Percentiles rank a stretch among this genome's conserved stretches.
These are phyloP conservation scores for Lactifluus pinguis DNA, from an alignment of 768 basidiomycete genomes.

Conservation along the genomic window DNA sequence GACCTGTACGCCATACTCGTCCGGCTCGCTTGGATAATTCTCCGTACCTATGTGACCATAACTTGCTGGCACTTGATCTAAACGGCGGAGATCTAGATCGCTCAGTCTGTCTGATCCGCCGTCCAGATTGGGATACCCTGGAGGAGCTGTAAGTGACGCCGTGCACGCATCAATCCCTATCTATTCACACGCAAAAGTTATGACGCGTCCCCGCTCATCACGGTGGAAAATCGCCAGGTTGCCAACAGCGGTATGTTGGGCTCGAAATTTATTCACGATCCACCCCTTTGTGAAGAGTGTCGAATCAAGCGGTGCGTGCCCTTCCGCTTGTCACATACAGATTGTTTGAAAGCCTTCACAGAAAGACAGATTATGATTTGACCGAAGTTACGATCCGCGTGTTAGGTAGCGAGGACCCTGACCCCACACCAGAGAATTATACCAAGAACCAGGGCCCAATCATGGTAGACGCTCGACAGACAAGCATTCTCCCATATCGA, in stretches of 20 bases:
- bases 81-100: slow-evolving; percentile 54
- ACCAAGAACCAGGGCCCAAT: slow-evolving; percentile 20
- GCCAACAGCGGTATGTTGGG: slow-evolving; percentile 10
- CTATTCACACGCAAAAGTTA: slow-evolving; percentile 7
- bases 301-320: slow-evolving; percentile 18
- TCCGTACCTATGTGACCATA: slow-evolving; percentile 59
- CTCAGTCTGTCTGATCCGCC: slow-evolving; percentile 46
- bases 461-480: slow-evolving; percentile 14
- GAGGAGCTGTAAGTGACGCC: slow-evolving; percentile 41
- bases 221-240: slow-evolving; percentile 6
- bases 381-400: slow-evolving; percentile 56
- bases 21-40: slow-evolving; percentile 58
- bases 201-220: slow-evolving; percentile 14
- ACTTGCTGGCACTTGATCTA: slow-evolving; percentile 54
- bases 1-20: slow-evolving; percentile 44
- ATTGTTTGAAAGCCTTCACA: slow-evolving; percentile 19
- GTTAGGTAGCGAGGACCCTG: slow-evolving; percentile 27
- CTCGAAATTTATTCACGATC: slow-evolving; percentile 25
- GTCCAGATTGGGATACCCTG: slow-evolving; percentile 56
- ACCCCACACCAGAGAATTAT: slow-evolving; percentile 23
- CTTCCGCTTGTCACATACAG: background rate
- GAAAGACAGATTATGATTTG: slow-evolving; percentile 47
- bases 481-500: slow-evolving; percentile 27
- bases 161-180: background rate
- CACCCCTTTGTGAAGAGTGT: slow-evolving; percentile 16